Base-by-base conservation (phyloP, 1,139 yeast species). In the Pichia sp. region DNA sequence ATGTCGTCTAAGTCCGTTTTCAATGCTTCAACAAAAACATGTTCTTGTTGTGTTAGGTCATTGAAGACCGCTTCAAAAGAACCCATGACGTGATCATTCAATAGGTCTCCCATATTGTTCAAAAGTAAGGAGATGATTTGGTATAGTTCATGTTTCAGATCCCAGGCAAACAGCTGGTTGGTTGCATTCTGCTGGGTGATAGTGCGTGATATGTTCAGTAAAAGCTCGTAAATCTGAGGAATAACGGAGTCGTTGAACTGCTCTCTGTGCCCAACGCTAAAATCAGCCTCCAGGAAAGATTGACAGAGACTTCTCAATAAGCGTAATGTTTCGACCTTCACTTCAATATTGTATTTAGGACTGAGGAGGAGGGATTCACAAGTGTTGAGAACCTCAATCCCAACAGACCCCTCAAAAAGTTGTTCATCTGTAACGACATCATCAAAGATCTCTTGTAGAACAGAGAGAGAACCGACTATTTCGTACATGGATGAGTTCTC, bases 371-470 rank as follows among this genome's bases (percentile, higher is more conserved):
- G 53, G 28, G 53, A 47, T 42, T 67, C 51, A 48, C 78, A 62
- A 45, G 73, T 72, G 22, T 62, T 55, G 25, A 77, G 62, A 1
- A 83, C 66, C 33, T 66, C 66, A 21, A 56, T 46, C 1, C 87
- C 88, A 25, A 79, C 66, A 1, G 83, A 83, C 9, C 77, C 79
- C 39, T 74, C 79, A 67, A 87, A 83, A 53, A 88, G 88, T 58
- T 85, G 93, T 29, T 79, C 86, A 39, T 86, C 96, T 1, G 91
- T 73, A 25, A 91, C 76, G 37, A 87, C 68, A 52, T 88, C 96
- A 53, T 83, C 93, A 45, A 87, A 79, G 23, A 91, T 66, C 42
- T 88, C 96, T 46, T 74, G 77, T 45, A 91, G 63, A 15, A 87
- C 77, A 2, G 72, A 59, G 39, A 88, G 58, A 0, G 88, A 86